These are phyloP conservation scores for Podaxis sp. DNA, from an alignment of 768 basidiomycete species.

Conservation along the genomic window DNA sequence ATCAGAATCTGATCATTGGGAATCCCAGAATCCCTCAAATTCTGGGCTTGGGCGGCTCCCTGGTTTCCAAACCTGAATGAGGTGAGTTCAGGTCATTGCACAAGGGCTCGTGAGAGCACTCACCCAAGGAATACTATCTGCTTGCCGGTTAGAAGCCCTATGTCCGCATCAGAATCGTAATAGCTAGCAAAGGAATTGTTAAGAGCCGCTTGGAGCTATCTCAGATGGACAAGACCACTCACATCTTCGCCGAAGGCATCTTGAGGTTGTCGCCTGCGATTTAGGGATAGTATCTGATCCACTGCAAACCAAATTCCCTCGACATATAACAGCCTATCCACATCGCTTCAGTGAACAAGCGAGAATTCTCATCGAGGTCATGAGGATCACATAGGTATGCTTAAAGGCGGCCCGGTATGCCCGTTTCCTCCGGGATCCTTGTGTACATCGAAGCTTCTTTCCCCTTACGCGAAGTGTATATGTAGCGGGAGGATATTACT, in stretches of 20 bases:
- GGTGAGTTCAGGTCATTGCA: background rate
- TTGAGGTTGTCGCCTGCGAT: slow-evolving; percentile 1
- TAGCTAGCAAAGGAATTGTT: slow-evolving; percentile 35
- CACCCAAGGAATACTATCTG: slow-evolving; percentile 63
- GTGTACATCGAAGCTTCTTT: slow-evolving; percentile 4
- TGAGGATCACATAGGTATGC: background rate
- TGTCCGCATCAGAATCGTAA: slow-evolving; percentile 63
- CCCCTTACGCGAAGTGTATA: slow-evolving; percentile 11
- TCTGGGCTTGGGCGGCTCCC: slow-evolving; percentile 67
- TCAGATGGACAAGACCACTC: slow-evolving; percentile 20
- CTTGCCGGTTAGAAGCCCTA: slow-evolving; percentile 44
- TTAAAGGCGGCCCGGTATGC: background rate
- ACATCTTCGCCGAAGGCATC: slow-evolving; percentile 58
- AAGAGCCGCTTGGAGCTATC: background rate
- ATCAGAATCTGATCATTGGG: slow-evolving; percentile 60
- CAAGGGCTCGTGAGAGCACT: slow-evolving; percentile 8
- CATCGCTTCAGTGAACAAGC: background rate
- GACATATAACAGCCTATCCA: background rate
- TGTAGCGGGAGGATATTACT: background rate
- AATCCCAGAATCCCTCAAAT: slow-evolving; percentile 62
- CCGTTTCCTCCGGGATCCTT: slow-evolving; percentile 4
- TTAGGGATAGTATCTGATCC: background rate
- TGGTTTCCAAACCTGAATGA: slow-evolving; percentile 58
- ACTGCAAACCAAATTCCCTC: background rate
- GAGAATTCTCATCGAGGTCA: slow-evolving; percentile 7